Evolutionary conservation across 768 basidiomycete species (phyloP).

Genomic region (Collybiopsis confluens): DNA sequence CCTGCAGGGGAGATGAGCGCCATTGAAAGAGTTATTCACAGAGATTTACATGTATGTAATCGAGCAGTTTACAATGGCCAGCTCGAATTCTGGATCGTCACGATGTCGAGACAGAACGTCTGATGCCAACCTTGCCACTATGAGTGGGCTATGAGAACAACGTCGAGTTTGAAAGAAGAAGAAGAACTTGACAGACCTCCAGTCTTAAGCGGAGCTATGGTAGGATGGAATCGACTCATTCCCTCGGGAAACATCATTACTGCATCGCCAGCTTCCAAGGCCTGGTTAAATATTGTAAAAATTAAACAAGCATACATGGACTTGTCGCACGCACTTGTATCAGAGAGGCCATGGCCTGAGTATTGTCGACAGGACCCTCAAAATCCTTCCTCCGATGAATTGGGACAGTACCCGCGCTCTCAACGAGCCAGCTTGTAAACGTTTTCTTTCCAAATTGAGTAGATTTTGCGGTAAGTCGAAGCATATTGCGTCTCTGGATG

Average conservation of each 20-base stretch:
- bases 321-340: conserved; percentile 49
- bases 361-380: conserved; percentile 60
- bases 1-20: conserved; percentile 33
- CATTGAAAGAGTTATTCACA: conserved; percentile 9
- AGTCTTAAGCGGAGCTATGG: conserved; percentile 80
- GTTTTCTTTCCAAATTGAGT: conserved; percentile 81
- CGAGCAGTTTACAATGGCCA: conserved; percentile 73
- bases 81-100: conserved; percentile 63
- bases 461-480: conserved; percentile 84
- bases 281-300: conserved; percentile 35
- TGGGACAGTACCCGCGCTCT: conserved; percentile 83
- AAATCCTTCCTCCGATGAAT: conserved; percentile 75
- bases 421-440: conserved; percentile 89
- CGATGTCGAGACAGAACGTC: conserved; percentile 70
- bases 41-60: conserved; percentile 69
- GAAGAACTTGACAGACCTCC: conserved; percentile 50
- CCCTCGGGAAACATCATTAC: conserved; percentile 87
- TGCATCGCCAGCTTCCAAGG: conserved; percentile 71
- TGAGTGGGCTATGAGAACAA: background rate
- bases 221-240: conserved; percentile 78
- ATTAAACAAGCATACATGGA: conserved; percentile 5
- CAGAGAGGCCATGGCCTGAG: conserved; percentile 61
- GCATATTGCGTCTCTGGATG: conserved; percentile 64
- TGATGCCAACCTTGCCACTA: conserved; percentile 79
- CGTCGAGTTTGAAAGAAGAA: conserved; percentile 4